These are phyloP conservation scores for Liquidambar formosana DNA, from an alignment of 164 flowering plant genomes.

Conservation along the genomic window DNA sequence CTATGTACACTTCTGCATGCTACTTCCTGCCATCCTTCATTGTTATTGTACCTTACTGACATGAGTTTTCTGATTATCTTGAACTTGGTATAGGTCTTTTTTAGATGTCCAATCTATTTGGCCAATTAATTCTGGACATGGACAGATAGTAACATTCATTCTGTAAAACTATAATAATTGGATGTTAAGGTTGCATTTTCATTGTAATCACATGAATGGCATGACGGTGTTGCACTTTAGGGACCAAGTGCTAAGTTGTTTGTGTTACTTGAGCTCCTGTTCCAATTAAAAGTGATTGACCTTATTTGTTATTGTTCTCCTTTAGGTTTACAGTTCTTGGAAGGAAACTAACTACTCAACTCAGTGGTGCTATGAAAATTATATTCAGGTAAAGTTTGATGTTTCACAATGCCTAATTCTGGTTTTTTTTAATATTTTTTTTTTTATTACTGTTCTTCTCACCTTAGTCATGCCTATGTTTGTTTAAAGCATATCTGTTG, in stretches of 20 bases:
- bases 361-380: conserved; percentile 97
- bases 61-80: background rate
- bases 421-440: too few relatives aligned
- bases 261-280: background rate
- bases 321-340: conserved; percentile 88
- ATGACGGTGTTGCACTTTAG: background rate
- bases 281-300: background rate
- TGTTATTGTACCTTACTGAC: background rate
- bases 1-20: background rate
- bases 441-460: too few relatives aligned
- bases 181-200: background rate
- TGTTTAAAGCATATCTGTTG: background rate
- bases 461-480: background rate
- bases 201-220: background rate
- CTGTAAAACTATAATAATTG: background rate
- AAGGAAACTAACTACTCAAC: conserved; percentile 90
- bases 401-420: background rate
- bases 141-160: background rate
- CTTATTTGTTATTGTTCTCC: conserved; percentile 3
- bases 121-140: background rate
- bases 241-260: background rate
- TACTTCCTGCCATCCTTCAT: background rate
- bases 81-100: background rate
- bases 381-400: conserved; percentile 65
- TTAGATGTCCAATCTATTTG: background rate